Base-by-base conservation (phyloP, 352 stramenopile genomes). In the Saprolegnia parasitica region DNA sequence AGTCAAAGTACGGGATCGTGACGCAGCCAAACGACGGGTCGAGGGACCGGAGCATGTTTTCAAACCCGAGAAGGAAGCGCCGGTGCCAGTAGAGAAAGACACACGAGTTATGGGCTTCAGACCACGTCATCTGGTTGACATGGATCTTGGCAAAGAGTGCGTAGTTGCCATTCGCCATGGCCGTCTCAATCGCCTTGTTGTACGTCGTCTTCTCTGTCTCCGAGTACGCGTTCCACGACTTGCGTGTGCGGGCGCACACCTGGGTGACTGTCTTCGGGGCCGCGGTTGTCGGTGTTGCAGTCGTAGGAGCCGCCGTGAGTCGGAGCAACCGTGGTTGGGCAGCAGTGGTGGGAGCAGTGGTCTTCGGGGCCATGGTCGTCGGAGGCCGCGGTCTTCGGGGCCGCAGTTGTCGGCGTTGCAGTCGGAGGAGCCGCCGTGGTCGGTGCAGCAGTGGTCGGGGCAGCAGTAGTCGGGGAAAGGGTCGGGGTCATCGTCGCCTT, bases 1-100 rank as follows among this genome's bases (percentile, higher is more conserved):
- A 96, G 75, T 96, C 89, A 81, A 83, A 96, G 77, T 92, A 96
- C 10, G 88, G 88, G 15, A 96, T 64, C 11, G 88, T 96, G 56
- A 96, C 78, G 65, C 88, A 96, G 20, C 84, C 76, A 61, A 90
- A 95, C 45, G 88, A 81, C 6, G 79, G 81, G 10, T 84, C 88
- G 56, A 90, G 90, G 42, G 79, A 81, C 11, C 88, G 81, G 42
- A 96, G 66, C 82, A 96, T 89, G 70, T 95, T 94, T 72, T 96
- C 88, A 71, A 92, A 96, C 5, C 77, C 88, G 18, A 94, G 74
- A 13, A 96, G 71, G 66, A 96, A 71, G 40, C 81, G 56, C 23
- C 88, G 88, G 70, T 96, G 88, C 88, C 88, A 96, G 67, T 93
- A 95, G 67, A 95, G 45, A 60, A 96, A 96, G 84, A 95, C 93